These are phyloP conservation scores for Megacollybia marginata DNA, from an alignment of 768 basidiomycete genomes.

Conservation along the genomic window DNA sequence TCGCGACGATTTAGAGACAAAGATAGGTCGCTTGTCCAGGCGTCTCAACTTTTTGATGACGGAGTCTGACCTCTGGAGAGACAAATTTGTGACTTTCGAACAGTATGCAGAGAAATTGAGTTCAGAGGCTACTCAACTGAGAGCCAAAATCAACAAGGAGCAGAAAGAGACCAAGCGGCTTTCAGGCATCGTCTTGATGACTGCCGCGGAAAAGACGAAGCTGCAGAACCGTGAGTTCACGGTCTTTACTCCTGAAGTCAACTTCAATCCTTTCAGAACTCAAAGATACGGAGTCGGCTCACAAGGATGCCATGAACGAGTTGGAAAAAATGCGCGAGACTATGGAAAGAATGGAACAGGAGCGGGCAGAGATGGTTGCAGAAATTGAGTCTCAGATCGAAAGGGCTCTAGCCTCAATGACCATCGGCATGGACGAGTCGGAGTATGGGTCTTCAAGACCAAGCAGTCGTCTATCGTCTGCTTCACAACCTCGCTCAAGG, in stretches of 20 bases:
- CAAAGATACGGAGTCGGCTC: conserved; percentile 72
- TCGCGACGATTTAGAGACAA: conserved; percentile 88
- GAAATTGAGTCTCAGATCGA: conserved; percentile 91
- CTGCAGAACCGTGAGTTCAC: conserved; percentile 64
- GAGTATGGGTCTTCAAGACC: conserved; percentile 70
- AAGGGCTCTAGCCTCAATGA: conserved; percentile 78
- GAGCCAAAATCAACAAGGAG: conserved; percentile 86
- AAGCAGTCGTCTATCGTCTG: conserved; percentile 55
- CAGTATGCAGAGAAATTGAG: conserved; percentile 90
- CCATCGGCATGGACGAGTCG: conserved; percentile 70
- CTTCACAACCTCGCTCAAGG: conserved; percentile 45
- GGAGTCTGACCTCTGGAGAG: conserved; percentile 83
- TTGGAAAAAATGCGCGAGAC: conserved; percentile 75
- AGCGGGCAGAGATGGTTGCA: conserved; percentile 85
- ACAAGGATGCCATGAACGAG: conserved; percentile 74
- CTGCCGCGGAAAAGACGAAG: conserved; percentile 71
- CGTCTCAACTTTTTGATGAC: conserved; percentile 90
- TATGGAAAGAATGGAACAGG: conserved; percentile 85
- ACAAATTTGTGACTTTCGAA: conserved; percentile 92
- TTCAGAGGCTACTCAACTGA: conserved; percentile 76
- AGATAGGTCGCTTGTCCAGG: conserved; percentile 81
- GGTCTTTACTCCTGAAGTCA: background rate
- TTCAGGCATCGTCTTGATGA: conserved; percentile 70
- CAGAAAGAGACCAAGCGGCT: conserved; percentile 83
- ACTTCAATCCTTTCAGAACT: conserved; percentile 45